A percentile compares a stretch with the other conserved stretches of the same genome.
phyloP scores from a whole-genome alignment of 805 yeast genomes.

The Starmerella vitae region DNA sequence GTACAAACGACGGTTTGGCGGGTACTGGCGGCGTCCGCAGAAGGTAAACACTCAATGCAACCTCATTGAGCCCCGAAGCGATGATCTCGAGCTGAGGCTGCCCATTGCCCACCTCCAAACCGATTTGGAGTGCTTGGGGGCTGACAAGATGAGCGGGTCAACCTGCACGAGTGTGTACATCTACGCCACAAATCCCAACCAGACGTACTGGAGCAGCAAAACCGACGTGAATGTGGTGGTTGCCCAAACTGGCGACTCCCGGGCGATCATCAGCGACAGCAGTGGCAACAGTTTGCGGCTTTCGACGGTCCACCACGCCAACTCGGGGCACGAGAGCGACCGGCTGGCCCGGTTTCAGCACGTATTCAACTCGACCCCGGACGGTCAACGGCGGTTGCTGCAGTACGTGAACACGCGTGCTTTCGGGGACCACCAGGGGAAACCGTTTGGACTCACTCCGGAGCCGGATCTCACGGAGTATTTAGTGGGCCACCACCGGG shows the following conservation, averaged over 20 bases:
- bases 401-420: slow-evolving; percentile 83
- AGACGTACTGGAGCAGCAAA: slow-evolving; percentile 45
- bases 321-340: slow-evolving; percentile 61
- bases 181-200: slow-evolving; percentile 33
- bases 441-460: slow-evolving; percentile 72
- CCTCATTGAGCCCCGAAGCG: slow-evolving; percentile 33
- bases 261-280: slow-evolving; percentile 71
- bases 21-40: slow-evolving; percentile 53
- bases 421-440: slow-evolving; percentile 77
- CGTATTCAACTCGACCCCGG: slow-evolving; percentile 66
- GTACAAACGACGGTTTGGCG: slow-evolving; percentile 51
- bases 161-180: slow-evolving; percentile 58
- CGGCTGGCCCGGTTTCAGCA: slow-evolving; percentile 54
- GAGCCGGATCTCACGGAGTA: slow-evolving; percentile 64
- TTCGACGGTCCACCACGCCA: slow-evolving; percentile 76
- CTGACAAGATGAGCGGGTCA: slow-evolving; percentile 37
- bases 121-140: slow-evolving; percentile 43
- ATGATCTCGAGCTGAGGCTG: slow-evolving; percentile 48
- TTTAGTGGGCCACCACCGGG: slow-evolving; percentile 10
- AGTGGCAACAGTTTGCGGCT: slow-evolving; percentile 67
- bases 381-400: slow-evolving; percentile 79
- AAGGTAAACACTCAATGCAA: too few species aligned
- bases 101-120: slow-evolving; percentile 52
- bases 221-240: slow-evolving; percentile 56
- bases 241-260: slow-evolving; percentile 89